A percentile compares a stretch with the other conserved stretches of the same genome.
phyloP scores from a whole-genome alignment of 2,329 filamentous ascomycete genomes.

The Colletotrichum shisoi region DNA sequence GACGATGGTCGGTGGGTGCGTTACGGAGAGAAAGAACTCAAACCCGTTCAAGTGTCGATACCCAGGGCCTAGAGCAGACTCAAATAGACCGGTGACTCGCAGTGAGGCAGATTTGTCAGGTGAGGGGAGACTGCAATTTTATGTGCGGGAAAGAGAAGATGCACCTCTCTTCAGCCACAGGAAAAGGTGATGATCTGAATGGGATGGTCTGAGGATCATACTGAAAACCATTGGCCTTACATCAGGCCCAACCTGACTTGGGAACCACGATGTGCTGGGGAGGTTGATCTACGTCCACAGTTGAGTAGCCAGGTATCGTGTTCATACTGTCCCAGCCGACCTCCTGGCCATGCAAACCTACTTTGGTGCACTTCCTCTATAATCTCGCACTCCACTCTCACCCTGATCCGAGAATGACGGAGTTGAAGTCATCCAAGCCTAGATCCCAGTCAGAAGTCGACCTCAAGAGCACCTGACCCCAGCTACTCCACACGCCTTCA shows the following conservation, averaged over 20 bases:
- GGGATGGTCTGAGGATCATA: background rate
- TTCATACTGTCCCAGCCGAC: background rate
- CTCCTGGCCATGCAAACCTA: background rate
- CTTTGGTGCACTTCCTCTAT: background rate
- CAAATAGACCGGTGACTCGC: slow-evolving; percentile 2
- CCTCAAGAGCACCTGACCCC: background rate
- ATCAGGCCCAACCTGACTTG: background rate
- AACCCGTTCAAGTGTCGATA: background rate
- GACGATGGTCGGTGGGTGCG: background rate
- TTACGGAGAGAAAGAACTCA: background rate
- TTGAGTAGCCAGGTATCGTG: background rate
- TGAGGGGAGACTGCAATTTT: background rate
- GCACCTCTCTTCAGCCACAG: slow-evolving; percentile 10
- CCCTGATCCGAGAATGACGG: background rate
- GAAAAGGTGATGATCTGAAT: background rate
- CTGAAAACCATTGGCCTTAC: too few relatives aligned
- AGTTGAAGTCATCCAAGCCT: slow-evolving; percentile 7
- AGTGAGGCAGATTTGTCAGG: slow-evolving; percentile 16
- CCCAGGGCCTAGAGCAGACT: slow-evolving; percentile 10
- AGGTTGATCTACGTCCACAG: background rate
- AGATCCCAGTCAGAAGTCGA: background rate
- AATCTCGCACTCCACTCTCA: background rate
- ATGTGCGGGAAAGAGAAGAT: background rate
- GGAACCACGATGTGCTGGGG: background rate
- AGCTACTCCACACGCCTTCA: slow-evolving; percentile 8